Evolutionary conservation across 2,329 filamentous ascomycete genomes (phyloP), one percentile per base, ranked within the genome.

Genomic region (Incumbomyces lentus): DNA sequence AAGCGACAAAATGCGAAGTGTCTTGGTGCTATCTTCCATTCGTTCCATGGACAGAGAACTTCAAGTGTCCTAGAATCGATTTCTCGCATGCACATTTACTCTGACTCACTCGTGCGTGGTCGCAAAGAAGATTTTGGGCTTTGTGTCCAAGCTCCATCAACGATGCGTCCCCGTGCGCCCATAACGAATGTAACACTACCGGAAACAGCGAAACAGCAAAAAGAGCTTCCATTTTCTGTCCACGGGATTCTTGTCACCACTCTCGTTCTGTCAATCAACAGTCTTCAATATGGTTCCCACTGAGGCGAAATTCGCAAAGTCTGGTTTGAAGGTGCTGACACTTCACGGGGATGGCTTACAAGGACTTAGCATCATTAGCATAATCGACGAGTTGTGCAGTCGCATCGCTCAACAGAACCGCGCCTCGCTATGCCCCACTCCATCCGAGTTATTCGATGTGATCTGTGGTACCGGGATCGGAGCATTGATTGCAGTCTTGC

Each of bases 341-440:
- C 38, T 54, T 14, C 40, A 52, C 44, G 52, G 52, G 16, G 47
- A 47, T 30, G 52, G 52, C n/a, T 43, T 54, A 12, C 52, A 54
- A 31, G 52, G 49, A 17, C 36, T 54, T 41, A 38, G 43, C 30
- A 54, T 47, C 19, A 38, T 54, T 18, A 54, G 49, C 45, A 49
- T 46, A 33, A 36, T 54, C 34, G 49, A 49, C 30, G 46, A 48
- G 16, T 43, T 52, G 8, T 54, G 52, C 29, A 46, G 46, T 36
- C 46, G 47, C 2, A 50, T 54, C 16, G 52, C 52, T 17, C 44
- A 48, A 22, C 40, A 49, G 16, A 49, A 53, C 32, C 37, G 41
- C n/a, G 37, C 40, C 11, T 33, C 46, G 12, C 38, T 45, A 41
- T 30, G 32, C 33, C 45, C 49, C 16, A 47, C 47, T 8, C 52